These are phyloP conservation scores for Noccaea bulbosa DNA, from an alignment of 345 rosid species.

Conservation along the genomic window DNA sequence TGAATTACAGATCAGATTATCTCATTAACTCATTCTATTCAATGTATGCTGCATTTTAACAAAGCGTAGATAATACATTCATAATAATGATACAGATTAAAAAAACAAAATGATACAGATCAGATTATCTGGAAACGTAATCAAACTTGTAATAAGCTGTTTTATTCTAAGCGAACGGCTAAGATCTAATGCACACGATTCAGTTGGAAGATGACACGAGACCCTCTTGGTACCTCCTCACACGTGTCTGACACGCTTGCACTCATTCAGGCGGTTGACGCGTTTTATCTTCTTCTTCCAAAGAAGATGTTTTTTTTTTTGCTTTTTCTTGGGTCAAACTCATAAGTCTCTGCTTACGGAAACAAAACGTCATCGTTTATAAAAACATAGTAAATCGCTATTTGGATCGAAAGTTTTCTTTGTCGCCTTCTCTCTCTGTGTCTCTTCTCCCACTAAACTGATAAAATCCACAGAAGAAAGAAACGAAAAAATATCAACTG, in stretches of 20 bases:
- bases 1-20: no score
- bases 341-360: neutral
- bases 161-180: neutral
- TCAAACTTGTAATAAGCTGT: neutral
- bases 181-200: neutral
- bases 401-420: constrained; percentile 14
- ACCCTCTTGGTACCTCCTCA: neutral
- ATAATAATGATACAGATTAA: no score
- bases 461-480: neutral
- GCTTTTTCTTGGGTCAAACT: neutral
- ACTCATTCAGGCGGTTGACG: constrained; percentile 44
- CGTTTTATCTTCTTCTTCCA: constrained; percentile 13
- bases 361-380: constrained; percentile 11
- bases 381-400: neutral
- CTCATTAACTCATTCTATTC: neutral
- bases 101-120: neutral
- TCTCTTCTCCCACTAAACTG: constrained; percentile 7
- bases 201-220: neutral
- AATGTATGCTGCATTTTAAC: neutral
- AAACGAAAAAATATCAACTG: neutral
- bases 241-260: constrained; percentile 42
- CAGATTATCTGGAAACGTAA: neutral
- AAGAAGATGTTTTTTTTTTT: neutral
- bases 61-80: no score
- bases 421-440: neutral